These are phyloP conservation scores for Solanum chiquidenum DNA, from an alignment of 257 asterid genomes.

Conservation along the genomic window DNA sequence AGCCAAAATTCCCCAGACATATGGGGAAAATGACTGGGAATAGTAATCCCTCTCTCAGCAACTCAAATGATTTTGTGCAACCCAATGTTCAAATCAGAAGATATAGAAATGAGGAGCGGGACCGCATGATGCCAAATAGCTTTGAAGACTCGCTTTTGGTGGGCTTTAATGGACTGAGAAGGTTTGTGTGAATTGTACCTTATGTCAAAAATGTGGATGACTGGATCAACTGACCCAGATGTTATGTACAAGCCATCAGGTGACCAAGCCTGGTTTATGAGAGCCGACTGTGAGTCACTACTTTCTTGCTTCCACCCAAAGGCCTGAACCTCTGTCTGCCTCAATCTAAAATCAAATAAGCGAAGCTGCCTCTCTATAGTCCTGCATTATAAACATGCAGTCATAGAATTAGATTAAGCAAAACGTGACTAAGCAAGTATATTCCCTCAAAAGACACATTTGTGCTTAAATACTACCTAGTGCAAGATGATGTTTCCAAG, in stretches of 20 bases:
- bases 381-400: slow-evolving; percentile 27
- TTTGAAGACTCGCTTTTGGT: slow-evolving; percentile 88
- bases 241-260: slow-evolving; percentile 75
- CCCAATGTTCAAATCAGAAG: slow-evolving; percentile 87
- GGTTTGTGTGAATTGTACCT: slow-evolving; percentile 54
- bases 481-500: background rate
- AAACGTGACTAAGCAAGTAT: background rate
- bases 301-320: slow-evolving; percentile 93
- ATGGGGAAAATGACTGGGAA: background rate
- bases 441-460: background rate
- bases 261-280: slow-evolving; percentile 87
- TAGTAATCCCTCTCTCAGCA: background rate
- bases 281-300: slow-evolving; percentile 84
- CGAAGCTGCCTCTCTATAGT: slow-evolving; percentile 68
- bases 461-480: background rate
- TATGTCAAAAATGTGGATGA: slow-evolving; percentile 73
- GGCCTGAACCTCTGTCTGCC: slow-evolving; percentile 55
- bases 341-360: slow-evolving; percentile 55
- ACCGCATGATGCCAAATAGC: slow-evolving; percentile 79
- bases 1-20: background rate
- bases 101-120: slow-evolving; percentile 78
- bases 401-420: background rate
- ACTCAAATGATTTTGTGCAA: slow-evolving; percentile 41
- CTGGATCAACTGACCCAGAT: slow-evolving; percentile 87
- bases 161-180: slow-evolving; percentile 71